Evolutionary conservation across 192 early-diverging fungal genomes (phyloP), one percentile per base, ranked within the genome.

Genomic region (Coemansia sp.): DNA sequence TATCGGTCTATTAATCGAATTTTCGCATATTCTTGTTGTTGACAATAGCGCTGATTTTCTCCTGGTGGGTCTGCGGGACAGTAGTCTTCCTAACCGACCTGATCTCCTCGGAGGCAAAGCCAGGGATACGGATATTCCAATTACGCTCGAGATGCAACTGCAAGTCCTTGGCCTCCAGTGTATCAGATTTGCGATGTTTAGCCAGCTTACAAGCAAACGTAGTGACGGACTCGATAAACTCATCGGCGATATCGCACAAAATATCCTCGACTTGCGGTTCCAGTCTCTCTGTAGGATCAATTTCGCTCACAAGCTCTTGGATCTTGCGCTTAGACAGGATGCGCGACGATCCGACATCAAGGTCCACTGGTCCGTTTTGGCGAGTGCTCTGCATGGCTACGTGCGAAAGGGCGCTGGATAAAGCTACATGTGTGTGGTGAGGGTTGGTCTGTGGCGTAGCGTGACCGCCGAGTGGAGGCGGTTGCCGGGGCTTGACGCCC

Each of bases 101-200:
- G 45, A 93, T 91, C 69, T 90, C 89, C 72, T 93, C 91, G n/a
- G 90, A 86, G 0, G 91, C 90, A 73, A 93, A 94, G 11, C 93
- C 93, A 57, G 93, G 93, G 70, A 95, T 93, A 58, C 93, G 89
- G 57, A 95, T 90, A 62, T 93, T 95, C 92, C 91, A 95, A 69
- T 92, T 95, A 17, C 92, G 87, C 81, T 95, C 93, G 85, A 95
- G 80, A 63, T 94, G 90, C 61, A 95, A 81, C 69, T 95, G 91
- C 39, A 95, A 75, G 74, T 95, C 94, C 73, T 92, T 93, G n/a
- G 92, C 90, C 71, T 93, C 91, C 37, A 94, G 67, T 23, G 88
- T 88, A 58, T 87, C 82, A 5, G 92, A 90, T 62, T 90, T 89
- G 48, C 94, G 85, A 76, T 95, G 94, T 67, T 90, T 92, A 12